These are phyloP conservation scores for Candida montana DNA, from an alignment of 805 yeast species.

Conservation along the genomic window DNA sequence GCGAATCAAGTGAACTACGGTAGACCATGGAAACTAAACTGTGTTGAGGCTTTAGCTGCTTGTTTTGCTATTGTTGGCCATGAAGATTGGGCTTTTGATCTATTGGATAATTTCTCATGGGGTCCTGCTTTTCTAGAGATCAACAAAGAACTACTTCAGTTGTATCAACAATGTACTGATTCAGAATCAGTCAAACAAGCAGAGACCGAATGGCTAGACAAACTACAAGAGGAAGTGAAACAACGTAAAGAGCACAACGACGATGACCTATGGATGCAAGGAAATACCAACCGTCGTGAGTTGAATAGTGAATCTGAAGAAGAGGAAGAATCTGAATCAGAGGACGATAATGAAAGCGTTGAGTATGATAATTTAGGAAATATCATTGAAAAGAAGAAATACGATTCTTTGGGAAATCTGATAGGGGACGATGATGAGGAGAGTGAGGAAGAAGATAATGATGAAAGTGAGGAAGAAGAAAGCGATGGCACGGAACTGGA, in stretches of 20 bases:
- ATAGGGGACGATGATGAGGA: conserved; percentile 12
- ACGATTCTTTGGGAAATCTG: conserved; percentile 20
- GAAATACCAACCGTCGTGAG: conserved; percentile 60
- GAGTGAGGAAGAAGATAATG: conserved; percentile 6
- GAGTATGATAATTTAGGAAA: conserved; percentile 21
- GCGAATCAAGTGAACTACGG: conserved; percentile 98
- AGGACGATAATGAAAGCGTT: conserved; percentile 11
- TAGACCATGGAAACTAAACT: conserved; percentile 89
- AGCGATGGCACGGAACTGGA: conserved; percentile 21
- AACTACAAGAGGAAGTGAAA: conserved; percentile 59
- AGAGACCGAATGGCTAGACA: conserved; percentile 68
- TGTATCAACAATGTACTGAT: conserved; percentile 79
- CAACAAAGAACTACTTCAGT: conserved; percentile 69
- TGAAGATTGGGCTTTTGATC: conserved; percentile 77
- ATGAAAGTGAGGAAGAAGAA: conserved; percentile 9
- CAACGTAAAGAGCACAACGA: conserved; percentile 52
- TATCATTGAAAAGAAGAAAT: conserved; percentile 1
- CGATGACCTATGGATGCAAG: conserved; percentile 72
- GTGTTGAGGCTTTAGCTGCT: conserved; percentile 97
- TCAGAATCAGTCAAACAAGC: conserved; percentile 66
- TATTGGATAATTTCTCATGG: conserved; percentile 84
- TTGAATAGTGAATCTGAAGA: conserved; percentile 26
- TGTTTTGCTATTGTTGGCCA: conserved; percentile 93
- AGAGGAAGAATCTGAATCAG: conserved; percentile 20
- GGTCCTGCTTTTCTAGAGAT: conserved; percentile 83